A percentile compares a stretch with the other conserved stretches of the same genome.
phyloP scores from a whole-genome alignment of 371 early-diverging fungal species.

The Coemansia sp. region DNA sequence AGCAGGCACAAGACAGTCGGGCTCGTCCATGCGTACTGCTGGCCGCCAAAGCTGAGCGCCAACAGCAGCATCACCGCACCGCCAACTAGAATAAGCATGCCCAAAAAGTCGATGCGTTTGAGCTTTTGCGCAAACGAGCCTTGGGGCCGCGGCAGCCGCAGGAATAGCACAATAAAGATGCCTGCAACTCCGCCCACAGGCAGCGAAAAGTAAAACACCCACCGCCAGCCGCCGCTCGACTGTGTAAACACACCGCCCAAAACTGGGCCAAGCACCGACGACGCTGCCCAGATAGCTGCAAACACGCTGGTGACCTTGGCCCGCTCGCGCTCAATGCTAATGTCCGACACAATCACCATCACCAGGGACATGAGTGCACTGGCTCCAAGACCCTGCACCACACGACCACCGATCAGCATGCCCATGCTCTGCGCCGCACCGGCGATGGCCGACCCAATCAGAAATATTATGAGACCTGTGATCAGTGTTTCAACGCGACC shows the following conservation, averaged over 20 bases:
- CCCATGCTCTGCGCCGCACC: slow-evolving; percentile 60
- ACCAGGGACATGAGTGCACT: slow-evolving; percentile 69
- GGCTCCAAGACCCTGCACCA: slow-evolving; percentile 78
- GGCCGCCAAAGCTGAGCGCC: slow-evolving; percentile 60
- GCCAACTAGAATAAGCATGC: slow-evolving; percentile 54
- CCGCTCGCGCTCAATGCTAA: slow-evolving; percentile 65
- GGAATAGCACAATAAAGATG: slow-evolving; percentile 54
- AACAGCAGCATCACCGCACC: slow-evolving; percentile 56
- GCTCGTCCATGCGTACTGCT: slow-evolving; percentile 56
- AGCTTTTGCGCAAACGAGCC: slow-evolving; percentile 55
- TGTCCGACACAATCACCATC: slow-evolving; percentile 77
- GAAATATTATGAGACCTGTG: slow-evolving; percentile 54
- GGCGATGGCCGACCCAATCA: slow-evolving; percentile 56
- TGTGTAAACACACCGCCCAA: slow-evolving; percentile 53
- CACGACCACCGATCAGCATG: slow-evolving; percentile 71
- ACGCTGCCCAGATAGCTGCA: slow-evolving; percentile 60
- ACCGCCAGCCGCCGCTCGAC: slow-evolving; percentile 60
- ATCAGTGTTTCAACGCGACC: slow-evolving; percentile 64
- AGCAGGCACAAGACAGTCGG: slow-evolving; percentile 55
- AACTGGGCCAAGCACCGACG: slow-evolving; percentile 58
- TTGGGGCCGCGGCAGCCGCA: slow-evolving; percentile 53
- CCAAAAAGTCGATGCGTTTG: slow-evolving; percentile 56
- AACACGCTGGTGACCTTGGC: slow-evolving; percentile 61
- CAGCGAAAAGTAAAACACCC: slow-evolving; percentile 65
- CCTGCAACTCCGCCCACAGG: slow-evolving; percentile 56